phyloP scores from a whole-genome alignment of 176 grass and related monocot species.

The Raddia guianensis region DNA sequence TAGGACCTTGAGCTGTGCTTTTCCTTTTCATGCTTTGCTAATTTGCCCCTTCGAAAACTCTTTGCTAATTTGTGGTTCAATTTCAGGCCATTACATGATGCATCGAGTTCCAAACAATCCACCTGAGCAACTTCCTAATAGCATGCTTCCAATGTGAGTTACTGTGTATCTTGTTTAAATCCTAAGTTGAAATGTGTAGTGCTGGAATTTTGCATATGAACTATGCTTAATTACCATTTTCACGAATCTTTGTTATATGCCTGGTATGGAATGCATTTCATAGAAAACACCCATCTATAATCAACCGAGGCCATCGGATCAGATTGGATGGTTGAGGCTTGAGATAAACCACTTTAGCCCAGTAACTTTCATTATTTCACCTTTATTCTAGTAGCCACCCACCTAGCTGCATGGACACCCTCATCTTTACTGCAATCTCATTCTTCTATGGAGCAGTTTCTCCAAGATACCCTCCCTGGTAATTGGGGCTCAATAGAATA shows the following conservation, averaged over 20 bases:
- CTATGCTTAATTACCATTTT: neutral
- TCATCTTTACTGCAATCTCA: neutral
- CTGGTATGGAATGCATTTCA: slow-evolving; percentile 7
- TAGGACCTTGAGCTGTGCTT: slow-evolving; percentile 7
- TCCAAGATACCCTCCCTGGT: neutral
- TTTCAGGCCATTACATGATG: slow-evolving; percentile 81
- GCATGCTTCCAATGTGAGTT: slow-evolving; percentile 55
- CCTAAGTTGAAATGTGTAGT: slow-evolving; percentile 28
- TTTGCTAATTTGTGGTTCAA: slow-evolving; percentile 49
- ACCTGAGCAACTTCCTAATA: slow-evolving; percentile 61
- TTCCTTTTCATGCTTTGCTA: slow-evolving; percentile 22
- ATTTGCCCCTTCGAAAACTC: neutral
- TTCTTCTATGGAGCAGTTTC: neutral
- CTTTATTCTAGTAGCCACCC: neutral
- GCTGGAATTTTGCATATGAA: slow-evolving; percentile 32
- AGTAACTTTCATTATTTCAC: slow-evolving; percentile 17
- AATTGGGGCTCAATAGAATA: neutral
- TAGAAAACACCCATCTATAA: slow-evolving; percentile 3
- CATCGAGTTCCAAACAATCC: slow-evolving; percentile 64
- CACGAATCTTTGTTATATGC: slow-evolving; percentile 8
- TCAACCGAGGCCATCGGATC: neutral
- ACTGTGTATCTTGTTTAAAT: slow-evolving; percentile 16
- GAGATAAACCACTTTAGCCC: neutral
- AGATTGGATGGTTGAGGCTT: slow-evolving; percentile 12
- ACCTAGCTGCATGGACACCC: neutral